Conservation (phyloP, 2,329 filamentous ascomycete species). For the Monilinia fructicola region DNA sequence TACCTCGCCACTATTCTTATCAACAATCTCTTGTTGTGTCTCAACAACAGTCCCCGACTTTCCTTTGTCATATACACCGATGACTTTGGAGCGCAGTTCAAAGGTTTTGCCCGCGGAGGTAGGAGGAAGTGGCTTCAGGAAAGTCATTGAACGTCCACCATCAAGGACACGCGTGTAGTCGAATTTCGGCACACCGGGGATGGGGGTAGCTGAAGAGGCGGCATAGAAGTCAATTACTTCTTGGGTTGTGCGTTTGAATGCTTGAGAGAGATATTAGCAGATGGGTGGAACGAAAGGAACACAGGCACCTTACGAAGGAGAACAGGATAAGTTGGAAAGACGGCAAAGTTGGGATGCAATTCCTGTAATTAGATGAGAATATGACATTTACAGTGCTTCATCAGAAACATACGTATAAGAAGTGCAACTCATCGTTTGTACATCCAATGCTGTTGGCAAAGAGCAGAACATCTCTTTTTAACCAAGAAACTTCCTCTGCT, state of each 20-base stretch:
- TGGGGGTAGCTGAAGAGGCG: conserved; percentile 51
- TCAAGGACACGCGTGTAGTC: conserved; percentile 64
- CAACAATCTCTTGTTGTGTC: conserved; percentile 64
- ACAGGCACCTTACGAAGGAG: conserved; percentile 33
- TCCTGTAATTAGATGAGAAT: conserved; percentile 54
- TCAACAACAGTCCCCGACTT: conserved; percentile 68
- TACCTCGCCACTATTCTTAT: conserved; percentile 56
- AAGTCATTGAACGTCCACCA: conserved; percentile 63
- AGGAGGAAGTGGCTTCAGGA: conserved; percentile 63
- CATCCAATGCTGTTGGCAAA: conserved; percentile 89
- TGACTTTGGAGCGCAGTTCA: conserved; percentile 61
- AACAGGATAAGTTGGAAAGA: conserved; percentile 69
- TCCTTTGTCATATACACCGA: conserved; percentile 73
- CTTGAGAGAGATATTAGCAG: conserved; percentile 38
- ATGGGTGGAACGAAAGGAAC: not conserved
- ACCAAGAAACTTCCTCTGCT: conserved; percentile 72
- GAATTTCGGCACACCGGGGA: conserved; percentile 66
- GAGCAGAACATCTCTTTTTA: conserved; percentile 83
- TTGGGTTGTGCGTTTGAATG: conserved; percentile 65
- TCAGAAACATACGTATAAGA: conserved; percentile 69
- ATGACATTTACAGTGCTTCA: not conserved
- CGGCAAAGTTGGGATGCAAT: conserved; percentile 79
- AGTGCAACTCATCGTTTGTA: conserved; percentile 82
- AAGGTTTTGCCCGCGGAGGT: conserved; percentile 61
- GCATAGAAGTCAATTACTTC: conserved; percentile 72